Evolutionary conservation across 2,329 filamentous ascomycete species (phyloP), one percentile per base, ranked within the genome.

Genomic region (Alternaria alternata): DNA sequence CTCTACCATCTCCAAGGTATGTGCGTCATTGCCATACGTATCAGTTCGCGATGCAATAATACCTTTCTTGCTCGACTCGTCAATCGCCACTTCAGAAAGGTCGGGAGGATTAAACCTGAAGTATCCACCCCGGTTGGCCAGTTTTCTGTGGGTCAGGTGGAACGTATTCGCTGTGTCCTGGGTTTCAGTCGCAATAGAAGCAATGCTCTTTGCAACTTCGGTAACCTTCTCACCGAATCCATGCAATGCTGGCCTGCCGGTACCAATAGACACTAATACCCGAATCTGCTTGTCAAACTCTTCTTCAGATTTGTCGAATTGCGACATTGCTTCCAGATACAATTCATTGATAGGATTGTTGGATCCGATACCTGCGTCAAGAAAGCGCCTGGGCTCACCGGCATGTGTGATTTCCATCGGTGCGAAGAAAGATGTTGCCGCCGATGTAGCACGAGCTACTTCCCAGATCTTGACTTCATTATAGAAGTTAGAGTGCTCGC

Each of bases 331-430:
- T 38, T 38, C 34, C 14, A 38, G 34, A n/a, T 38, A 38, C 16
- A 38, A 7, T 38, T 38, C 34, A n/a, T 38, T 38, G 34, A 38
- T 38, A 14, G 34, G 34, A n/a, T 38, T 38, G 34, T 38, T 38
- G 34, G 39, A 41, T 24, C 57, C 60, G 7, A 61, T 43, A 14
- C 51, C 63, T 22, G 80, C 82, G 63, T 85, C 83, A 26, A 82
- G 70, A 57, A 80, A 84, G 0, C 47, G 43, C 34, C 34, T 38
- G 14, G 34, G 34, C 34, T 38, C 34, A n/a, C 34, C 34, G 16
- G 34, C 34, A n/a, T 38, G 34, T 18, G 34, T 38, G 34, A 38
- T 38, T 14, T 38, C 34, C 34, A 38, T 38, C 7, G 34, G 34
- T 38, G 34, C 34, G 34, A 38, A 38, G 16, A 38, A 38, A 8